Base-by-base conservation (phyloP, 2,329 filamentous ascomycete genomes). In the Biscogniauxia sp. region DNA sequence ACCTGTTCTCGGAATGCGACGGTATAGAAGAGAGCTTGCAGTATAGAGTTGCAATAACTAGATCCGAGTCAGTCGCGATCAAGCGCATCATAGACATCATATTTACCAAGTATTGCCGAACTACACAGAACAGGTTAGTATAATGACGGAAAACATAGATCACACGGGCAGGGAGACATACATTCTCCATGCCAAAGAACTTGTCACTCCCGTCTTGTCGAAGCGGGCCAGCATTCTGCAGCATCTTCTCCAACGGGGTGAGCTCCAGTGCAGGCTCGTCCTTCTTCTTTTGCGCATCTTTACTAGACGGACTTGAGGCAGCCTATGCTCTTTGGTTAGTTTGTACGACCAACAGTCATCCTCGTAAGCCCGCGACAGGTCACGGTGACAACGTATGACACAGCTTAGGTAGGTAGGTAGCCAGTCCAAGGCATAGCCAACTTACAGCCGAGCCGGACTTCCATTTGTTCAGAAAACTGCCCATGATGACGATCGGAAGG, bases 131-230 rank as follows among this genome's bases (percentile, higher is more conserved):
- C 6, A 55, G 52, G 74, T 82, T 70, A 82, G 80, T 69, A 66
- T 56, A 49, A 58, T 59, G 51, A 25, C 57, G 52, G 61, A 37
- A 28, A 23, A 56, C 59, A 57, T 57, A 32, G 54, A 15, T 15
- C 55, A 58, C 53, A 54, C 51, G 51, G n/a, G 55, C 19, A 49
- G 20, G 53, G 57, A 63, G 58, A 63, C 65, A 78, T 83, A 98
- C 94, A 79, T 99, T 99, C 78, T 99, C 95, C 75, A 98, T 89
- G 17, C 95, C 95, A 78, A 96, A 98, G 80, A 97, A 99, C 80
- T 97, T 96, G 80, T 98, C 95, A 74, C 91, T 97, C 57, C 95
- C 95, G 77, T 98, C 93, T 68, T 84, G 82, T 71, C 92, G 88
- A 67, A 96, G 79, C 2, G 93, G 88, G 3, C 93, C 93, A 61